phyloP scores from a whole-genome alignment of 2,329 filamentous ascomycete genomes.

The Cordyceps cateniannulata region DNA sequence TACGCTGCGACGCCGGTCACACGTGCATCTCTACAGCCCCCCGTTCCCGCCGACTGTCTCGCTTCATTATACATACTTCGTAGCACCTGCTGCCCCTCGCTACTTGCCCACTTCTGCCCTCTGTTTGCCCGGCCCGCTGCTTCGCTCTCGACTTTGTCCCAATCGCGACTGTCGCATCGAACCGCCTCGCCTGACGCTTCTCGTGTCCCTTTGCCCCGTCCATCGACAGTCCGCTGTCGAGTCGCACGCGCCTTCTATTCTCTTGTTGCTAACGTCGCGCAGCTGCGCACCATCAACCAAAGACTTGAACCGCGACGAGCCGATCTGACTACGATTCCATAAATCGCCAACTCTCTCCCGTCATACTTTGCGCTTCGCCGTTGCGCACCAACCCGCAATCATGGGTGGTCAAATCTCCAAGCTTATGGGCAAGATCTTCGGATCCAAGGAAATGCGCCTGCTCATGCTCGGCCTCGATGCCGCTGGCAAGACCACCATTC shows the following conservation, averaged over 20 bases:
- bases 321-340: neutral
- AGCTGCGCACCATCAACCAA: neutral
- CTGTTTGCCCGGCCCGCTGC: neutral
- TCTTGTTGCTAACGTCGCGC: neutral
- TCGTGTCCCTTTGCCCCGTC: neutral
- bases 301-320: neutral
- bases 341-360: slow-evolving; percentile 6
- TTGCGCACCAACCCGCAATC: slow-evolving; percentile 29
- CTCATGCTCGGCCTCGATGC: slow-evolving; percentile 97
- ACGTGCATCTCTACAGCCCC: neutral
- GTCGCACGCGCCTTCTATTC: neutral
- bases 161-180: neutral
- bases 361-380: neutral
- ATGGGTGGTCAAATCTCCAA: slow-evolving; percentile 95
- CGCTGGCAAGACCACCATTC: slow-evolving; percentile 96
- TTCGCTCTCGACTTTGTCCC: neutral
- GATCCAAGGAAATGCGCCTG: slow-evolving; percentile 97
- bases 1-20: slow-evolving; percentile 4
- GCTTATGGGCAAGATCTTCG: slow-evolving; percentile 98
- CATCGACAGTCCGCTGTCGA: neutral
- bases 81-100: slow-evolving; percentile 11
- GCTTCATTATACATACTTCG: too few species aligned
- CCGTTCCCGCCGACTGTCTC: neutral
- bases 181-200: neutral
- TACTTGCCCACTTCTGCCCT: neutral